Evolutionary conservation across 2,329 filamentous ascomycete genomes (phyloP), one percentile per base, ranked within the genome.

Genomic region (Cladobotryum protrusum): DNA sequence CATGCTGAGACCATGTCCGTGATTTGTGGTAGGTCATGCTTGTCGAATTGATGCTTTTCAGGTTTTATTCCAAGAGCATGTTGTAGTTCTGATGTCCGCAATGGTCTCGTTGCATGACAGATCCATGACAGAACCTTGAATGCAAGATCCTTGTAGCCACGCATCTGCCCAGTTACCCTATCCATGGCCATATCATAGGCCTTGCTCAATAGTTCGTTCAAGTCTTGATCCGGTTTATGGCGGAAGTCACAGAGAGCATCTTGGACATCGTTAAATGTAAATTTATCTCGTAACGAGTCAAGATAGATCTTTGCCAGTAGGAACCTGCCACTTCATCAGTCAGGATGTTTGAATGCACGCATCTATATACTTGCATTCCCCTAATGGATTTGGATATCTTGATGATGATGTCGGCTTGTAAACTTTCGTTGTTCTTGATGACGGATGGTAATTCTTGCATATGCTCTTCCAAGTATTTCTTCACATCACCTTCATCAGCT

Each of bases 41-140:
- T 18, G 14, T 72, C 64, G 7, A 74, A 44, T 1, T 59, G 46
- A 0, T 47, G 2, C 3, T 57, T 40, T 0, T 52, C 61, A 3
- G 47, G 3, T 37, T 70, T 62, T 0, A 71, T 55, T 0, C 66
- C 71, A 12, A 77, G 60, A 0, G 70, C 72, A 53, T 74, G 63
- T 47, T 63, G 62, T 3, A 76, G 61, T 49, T 75, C 69, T 1
- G 29, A 2, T 1, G 49, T 59, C 1, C 52, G 62, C 0, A 76
- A 49, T 0, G 58, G 63, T 39, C 63, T 62, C 44, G 54, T 63
- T 1, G 68, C 62, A 41, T 50, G 69, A 0, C 57, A 61, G 13
- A 76, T 65, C 73, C 69, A 76, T 0, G 60, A 61, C 0, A 75
- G 49, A 4, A 62, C 60, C 13, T 65, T 44, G 4, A 59, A 66